Base-by-base conservation (phyloP, 805 yeast genomes). In the Ogataea zsoltii region DNA sequence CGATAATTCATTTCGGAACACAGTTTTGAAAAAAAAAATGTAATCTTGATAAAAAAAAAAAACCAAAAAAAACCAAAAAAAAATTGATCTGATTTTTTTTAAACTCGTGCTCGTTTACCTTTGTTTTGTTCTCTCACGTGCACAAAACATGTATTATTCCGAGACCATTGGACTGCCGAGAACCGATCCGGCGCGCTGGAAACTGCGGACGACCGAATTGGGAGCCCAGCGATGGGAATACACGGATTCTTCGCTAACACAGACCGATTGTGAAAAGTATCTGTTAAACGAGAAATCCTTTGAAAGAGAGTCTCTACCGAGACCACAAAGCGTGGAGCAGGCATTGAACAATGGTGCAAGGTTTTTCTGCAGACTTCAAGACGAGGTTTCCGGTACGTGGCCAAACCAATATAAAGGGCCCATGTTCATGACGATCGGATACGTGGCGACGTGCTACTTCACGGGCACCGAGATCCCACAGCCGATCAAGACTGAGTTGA, bases 331-430 rank as follows among this genome's bases (percentile, higher is more conserved):
- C 2, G 61, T 62, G 1, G 62, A 65, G 28, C 82, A 83, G 35
- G 79, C 95, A 3, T 85, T 91, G 1, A 63, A 72, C 33, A 83
- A 86, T 52, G 94, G 92, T 16, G 92, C 91, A 2, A 71, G 76
- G 2, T 90, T 88, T 58, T 77, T 88, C 42, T 60, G 76, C 23
- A 60, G 72, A 7, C 57, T 92, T n/a, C 98, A 94, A 62, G 92
- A 86, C 44, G 74, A 76, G 19, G 65, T 70, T 1, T 77, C 83
- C n/a, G 99, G 99, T 0, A 80, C 82, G 7, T 88, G 92, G 68
- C 97, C 97, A 1, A 80, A 85, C 57, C 96, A 88, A 61, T 94
- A 94, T 61, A 90, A 90, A 52, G 99, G 99, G 2, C 99, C 99
- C 2, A 91, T 92, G 97, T 94, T 94, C 65, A 82, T 94, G 88